Conservation (phyloP, 495 filamentous ascomycete species). For the Saxispiralis lemnorum region DNA sequence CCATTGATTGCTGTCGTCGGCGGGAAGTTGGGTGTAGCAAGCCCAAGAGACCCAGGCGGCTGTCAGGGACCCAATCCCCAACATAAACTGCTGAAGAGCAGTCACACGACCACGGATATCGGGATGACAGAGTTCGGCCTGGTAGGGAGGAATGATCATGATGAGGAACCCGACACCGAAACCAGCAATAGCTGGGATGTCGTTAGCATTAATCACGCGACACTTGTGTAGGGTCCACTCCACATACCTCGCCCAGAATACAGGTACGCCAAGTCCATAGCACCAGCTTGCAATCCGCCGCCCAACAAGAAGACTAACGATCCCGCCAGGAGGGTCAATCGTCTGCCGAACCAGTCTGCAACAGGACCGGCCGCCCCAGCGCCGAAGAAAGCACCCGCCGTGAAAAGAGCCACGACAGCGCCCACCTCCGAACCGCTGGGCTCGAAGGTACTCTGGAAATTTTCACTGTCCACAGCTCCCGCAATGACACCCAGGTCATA, state of each 20-base stretch:
- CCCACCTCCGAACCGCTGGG: constrained; percentile 40
- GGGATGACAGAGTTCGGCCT: constrained; percentile 29
- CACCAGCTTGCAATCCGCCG: constrained; percentile 25
- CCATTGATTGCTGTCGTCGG: constrained; percentile 32
- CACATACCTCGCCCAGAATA: constrained; percentile 17
- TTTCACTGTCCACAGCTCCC: constrained; percentile 20
- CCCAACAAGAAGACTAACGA: constrained; percentile 24
- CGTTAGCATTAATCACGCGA: background rate
- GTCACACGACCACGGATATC: constrained; percentile 33
- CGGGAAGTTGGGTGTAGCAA: constrained; percentile 19
- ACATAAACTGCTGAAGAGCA: constrained; percentile 42
- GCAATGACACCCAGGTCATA: constrained; percentile 29
- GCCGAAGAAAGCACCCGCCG: constrained; percentile 42
- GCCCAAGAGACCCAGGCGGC: constrained; percentile 23
- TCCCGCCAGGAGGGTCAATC: constrained; percentile 30
- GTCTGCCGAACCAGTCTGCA: constrained; percentile 30
- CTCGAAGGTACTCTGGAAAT: constrained; percentile 33
- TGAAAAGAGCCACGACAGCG: constrained; percentile 52
- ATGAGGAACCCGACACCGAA: constrained; percentile 30
- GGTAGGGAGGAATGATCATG: constrained; percentile 33
- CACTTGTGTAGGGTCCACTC: too few relatives aligned
- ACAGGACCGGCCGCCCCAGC: constrained; percentile 33
- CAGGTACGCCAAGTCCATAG: constrained; percentile 20
- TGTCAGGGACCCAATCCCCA: constrained; percentile 34
- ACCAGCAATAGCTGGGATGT: constrained; percentile 7